Conservation (phyloP, 2,329 filamentous ascomycete genomes). For the Epichloe sp. region DNA sequence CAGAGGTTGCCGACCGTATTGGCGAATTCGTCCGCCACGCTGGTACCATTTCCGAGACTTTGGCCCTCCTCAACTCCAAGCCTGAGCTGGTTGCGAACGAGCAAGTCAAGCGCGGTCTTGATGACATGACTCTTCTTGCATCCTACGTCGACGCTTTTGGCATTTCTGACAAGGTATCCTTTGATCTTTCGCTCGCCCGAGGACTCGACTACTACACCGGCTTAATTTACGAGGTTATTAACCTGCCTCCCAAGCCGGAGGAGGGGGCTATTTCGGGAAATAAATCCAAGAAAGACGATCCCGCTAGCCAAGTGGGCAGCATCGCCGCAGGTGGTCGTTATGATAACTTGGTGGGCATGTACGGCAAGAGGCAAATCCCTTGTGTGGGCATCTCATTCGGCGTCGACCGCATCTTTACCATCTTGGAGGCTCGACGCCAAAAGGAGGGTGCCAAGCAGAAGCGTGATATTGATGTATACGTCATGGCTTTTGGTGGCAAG, state of each 20-base stretch:
- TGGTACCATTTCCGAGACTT: conserved; percentile 54
- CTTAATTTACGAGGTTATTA: conserved; percentile 81
- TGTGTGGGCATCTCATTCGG: conserved; percentile 65
- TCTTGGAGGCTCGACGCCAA: conserved; percentile 66
- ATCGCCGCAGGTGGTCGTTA: conserved; percentile 85
- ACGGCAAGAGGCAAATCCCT: conserved; percentile 70
- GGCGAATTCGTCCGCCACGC: conserved; percentile 71
- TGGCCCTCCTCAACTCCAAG: conserved; percentile 56
- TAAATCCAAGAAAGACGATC: conserved; percentile 37
- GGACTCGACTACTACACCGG: conserved; percentile 91
- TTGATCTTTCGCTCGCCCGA: conserved; percentile 80
- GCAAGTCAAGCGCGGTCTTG: conserved; percentile 65
- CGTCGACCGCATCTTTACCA: conserved; percentile 88
- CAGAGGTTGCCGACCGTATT: conserved; percentile 71
- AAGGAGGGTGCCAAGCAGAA: conserved; percentile 48
- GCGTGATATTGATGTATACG: conserved; percentile 62
- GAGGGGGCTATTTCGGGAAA: conserved; percentile 18
- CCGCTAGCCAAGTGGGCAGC: conserved; percentile 58
- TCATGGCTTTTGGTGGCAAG: conserved; percentile 90
- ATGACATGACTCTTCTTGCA: conserved; percentile 70
- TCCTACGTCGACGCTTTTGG: conserved; percentile 69
- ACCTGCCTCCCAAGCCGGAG: too few species aligned
- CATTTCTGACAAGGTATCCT: conserved; percentile 61
- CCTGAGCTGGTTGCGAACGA: conserved; percentile 56
- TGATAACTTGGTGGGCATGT: conserved; percentile 90